Conservation (phyloP, 2,329 filamentous ascomycete species). For the Graphiopsis chlorocephala region DNA sequence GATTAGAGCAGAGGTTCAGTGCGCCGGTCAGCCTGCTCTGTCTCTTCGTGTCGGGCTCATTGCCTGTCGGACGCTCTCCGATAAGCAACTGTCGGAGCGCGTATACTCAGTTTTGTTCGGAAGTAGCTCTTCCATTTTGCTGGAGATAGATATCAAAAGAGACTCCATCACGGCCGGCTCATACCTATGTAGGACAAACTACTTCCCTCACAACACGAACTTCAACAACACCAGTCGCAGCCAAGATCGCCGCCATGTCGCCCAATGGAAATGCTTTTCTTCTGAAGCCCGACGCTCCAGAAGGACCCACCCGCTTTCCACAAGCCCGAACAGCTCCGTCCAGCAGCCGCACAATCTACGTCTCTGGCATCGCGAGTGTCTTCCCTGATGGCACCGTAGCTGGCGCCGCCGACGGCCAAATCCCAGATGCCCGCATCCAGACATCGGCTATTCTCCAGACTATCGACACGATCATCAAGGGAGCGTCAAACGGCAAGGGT, state of each 20-base stretch:
- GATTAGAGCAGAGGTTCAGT: background rate
- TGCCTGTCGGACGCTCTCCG: background rate
- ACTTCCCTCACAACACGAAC: background rate
- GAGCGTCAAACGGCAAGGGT: constrained; percentile 15
- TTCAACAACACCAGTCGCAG: background rate
- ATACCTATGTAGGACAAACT: background rate
- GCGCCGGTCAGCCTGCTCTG: background rate
- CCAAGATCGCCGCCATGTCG: background rate
- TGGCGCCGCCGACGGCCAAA: constrained; percentile 14
- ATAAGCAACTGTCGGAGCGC: background rate
- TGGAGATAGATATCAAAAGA: background rate
- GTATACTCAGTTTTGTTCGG: background rate
- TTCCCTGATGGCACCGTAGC: constrained; percentile 19
- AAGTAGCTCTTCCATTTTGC: background rate
- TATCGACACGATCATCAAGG: constrained; percentile 20
- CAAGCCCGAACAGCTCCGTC: constrained; percentile 16
- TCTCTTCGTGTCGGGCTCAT: background rate
- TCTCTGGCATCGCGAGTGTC: constrained; percentile 21
- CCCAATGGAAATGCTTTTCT: constrained; percentile 5
- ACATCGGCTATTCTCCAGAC: constrained; percentile 20
- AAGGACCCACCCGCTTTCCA: constrained; percentile 21
- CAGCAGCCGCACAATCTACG: constrained; percentile 19
- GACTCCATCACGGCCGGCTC: background rate
- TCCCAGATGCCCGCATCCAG: constrained; percentile 17
- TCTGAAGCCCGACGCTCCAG: constrained; percentile 11